Evolutionary conservation across 2,329 filamentous ascomycete genomes (phyloP).

Genomic region (Colletotrichum tabaci): DNA sequence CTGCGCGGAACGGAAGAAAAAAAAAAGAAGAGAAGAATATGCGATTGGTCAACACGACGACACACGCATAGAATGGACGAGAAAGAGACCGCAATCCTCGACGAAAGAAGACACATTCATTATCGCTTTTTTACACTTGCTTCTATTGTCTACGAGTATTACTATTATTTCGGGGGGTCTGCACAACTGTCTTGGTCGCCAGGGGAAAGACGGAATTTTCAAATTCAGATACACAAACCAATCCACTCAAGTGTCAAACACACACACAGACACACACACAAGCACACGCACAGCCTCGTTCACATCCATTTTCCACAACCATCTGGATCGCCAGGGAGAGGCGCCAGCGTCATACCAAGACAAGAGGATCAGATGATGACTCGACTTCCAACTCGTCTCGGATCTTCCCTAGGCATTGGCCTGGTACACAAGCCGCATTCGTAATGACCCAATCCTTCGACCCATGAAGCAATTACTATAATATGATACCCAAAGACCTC

Average conservation of each 20-base stretch:
- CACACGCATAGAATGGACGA: conserved; percentile 30
- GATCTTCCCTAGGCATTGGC: background rate
- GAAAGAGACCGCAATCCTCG: conserved; percentile 17
- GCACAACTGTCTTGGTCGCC: conserved; percentile 24
- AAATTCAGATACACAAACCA: conserved; percentile 39
- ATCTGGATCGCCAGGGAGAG: background rate
- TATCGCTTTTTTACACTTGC: conserved; percentile 24
- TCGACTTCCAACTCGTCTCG: background rate
- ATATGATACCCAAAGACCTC: conserved; percentile 2
- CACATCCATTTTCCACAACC: background rate
- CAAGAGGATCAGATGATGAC: background rate
- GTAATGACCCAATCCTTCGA: background rate
- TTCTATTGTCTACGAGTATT: conserved; percentile 24
- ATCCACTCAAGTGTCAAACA: conserved; percentile 35
- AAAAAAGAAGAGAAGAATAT: conserved; percentile 9
- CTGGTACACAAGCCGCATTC: background rate
- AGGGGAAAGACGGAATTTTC: conserved; percentile 14
- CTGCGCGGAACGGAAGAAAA: conserved; percentile 13
- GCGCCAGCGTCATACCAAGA: background rate
- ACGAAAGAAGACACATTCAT: conserved; percentile 28
- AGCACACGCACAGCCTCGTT: conserved; percentile 13
- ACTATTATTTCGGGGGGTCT: conserved; percentile 17
- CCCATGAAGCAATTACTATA: background rate
- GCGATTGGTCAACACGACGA: conserved; percentile 32
- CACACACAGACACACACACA: background rate